These are phyloP conservation scores for Fusarium setosum DNA, from an alignment of 2,329 filamentous ascomycete genomes.

Conservation along the genomic window DNA sequence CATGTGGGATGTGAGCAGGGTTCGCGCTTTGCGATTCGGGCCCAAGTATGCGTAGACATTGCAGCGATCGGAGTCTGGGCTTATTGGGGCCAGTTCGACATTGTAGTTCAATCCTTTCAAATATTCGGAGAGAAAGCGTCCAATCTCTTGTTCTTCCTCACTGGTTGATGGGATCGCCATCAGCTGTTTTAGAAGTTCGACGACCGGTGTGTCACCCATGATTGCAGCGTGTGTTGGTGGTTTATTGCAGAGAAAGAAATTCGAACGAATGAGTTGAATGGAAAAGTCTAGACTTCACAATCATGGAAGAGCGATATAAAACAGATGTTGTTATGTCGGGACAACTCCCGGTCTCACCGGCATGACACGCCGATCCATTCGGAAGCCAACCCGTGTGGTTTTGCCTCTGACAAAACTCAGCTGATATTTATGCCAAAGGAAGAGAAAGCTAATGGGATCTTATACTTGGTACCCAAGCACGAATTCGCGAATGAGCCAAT, in stretches of 20 bases:
- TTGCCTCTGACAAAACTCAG: no score
- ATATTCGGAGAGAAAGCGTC: conserved; percentile 46
- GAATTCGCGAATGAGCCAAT: no score
- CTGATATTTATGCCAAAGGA: no score
- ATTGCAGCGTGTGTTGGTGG: not conserved
- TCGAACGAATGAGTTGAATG: no score
- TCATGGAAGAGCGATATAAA: not conserved
- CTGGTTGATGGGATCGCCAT: conserved; percentile 50
- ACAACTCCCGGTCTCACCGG: not conserved
- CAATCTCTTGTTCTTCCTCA: conserved; percentile 49
- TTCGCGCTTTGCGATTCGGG: conserved; percentile 42
- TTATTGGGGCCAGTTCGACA: conserved; percentile 50
- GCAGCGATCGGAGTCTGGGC: conserved; percentile 45
- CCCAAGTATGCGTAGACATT: conserved; percentile 55
- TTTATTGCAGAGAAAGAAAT: no score
- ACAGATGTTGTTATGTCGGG: not conserved
- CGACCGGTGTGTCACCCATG: conserved; percentile 33
- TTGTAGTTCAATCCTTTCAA: conserved; percentile 48
- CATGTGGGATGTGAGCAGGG: conserved; percentile 72
- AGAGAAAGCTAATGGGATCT: no score
- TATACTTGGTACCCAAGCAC: no score
- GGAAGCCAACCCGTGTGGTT: not conserved
- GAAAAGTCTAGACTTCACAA: not conserved
- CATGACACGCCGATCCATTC: not conserved
- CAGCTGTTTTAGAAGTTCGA: conserved; percentile 47